Conservation (phyloP, 2,329 filamentous ascomycete genomes). For the Fusarium siculi region DNA sequence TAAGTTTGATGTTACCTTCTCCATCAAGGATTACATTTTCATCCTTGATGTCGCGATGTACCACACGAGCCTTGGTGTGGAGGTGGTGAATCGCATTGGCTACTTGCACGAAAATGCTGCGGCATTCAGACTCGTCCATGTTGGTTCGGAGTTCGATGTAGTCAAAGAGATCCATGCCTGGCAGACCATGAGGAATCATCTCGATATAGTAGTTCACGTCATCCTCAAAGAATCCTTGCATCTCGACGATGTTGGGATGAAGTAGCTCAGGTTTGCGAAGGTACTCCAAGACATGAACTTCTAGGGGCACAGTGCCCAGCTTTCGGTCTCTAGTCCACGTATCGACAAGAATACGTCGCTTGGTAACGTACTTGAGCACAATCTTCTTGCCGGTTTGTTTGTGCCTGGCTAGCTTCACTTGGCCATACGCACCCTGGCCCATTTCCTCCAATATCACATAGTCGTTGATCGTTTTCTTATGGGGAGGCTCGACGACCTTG, state of each 20-base stretch:
- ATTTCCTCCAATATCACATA: slow-evolving; percentile 96
- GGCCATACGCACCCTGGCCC: slow-evolving; percentile 97
- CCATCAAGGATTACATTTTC: slow-evolving; percentile 97
- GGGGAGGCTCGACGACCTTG: slow-evolving; percentile 50
- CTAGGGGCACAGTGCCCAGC: slow-evolving; percentile 92
- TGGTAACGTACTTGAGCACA: slow-evolving; percentile 97
- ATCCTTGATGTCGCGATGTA: slow-evolving; percentile 98
- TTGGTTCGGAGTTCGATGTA: slow-evolving; percentile 97
- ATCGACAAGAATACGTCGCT: slow-evolving; percentile 94
- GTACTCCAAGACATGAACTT: slow-evolving; percentile 97
- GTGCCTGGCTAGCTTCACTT: slow-evolving; percentile 93
- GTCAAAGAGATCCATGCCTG: slow-evolving; percentile 98
- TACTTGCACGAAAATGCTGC: slow-evolving; percentile 95
- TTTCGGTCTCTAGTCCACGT: slow-evolving; percentile 96
- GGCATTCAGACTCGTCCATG: slow-evolving; percentile 94
- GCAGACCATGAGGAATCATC: slow-evolving; percentile 93
- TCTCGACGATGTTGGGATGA: slow-evolving; percentile 77
- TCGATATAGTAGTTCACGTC: slow-evolving; percentile 98
- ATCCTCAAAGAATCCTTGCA: slow-evolving; percentile 81
- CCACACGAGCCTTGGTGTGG: slow-evolving; percentile 88
- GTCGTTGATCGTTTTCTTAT: slow-evolving; percentile 88
- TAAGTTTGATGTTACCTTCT: slow-evolving; percentile 94
- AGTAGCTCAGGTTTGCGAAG: slow-evolving; percentile 77
- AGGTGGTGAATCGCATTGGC: slow-evolving; percentile 90
- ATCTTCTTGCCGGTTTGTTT: slow-evolving; percentile 85